Percentiles rank a stretch among this genome's conserved stretches.
Evolutionary conservation across 108 stramenopile genomes (phyloP).

Genomic region (Nitzschia sp.): DNA sequence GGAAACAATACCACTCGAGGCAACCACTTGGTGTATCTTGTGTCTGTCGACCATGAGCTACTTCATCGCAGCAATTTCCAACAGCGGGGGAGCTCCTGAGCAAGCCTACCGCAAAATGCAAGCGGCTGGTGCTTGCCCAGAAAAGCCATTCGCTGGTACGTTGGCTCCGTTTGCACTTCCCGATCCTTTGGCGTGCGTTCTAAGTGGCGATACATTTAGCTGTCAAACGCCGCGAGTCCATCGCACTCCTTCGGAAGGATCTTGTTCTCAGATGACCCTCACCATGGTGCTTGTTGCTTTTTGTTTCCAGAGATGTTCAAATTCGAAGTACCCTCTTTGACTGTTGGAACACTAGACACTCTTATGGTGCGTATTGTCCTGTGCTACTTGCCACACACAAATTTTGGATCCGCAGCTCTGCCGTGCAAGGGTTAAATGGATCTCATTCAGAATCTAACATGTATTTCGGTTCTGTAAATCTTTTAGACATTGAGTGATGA

Average conservation of each 20-base stretch:
- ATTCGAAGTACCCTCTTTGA: constrained; percentile 91
- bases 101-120: constrained; percentile 88
- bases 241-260: background rate
- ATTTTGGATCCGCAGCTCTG: background rate
- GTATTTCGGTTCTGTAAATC: background rate
- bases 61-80: constrained; percentile 79
- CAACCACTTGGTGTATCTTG: constrained; percentile 5
- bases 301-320: constrained; percentile 80
- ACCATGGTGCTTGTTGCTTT: background rate
- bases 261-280: background rate
- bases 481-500: constrained; percentile 75
- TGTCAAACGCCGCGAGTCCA: background rate
- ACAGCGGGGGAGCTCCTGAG: constrained; percentile 80
- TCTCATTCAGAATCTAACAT: too few relatives aligned
- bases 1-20: background rate
- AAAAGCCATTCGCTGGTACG: constrained; percentile 72
- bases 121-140: constrained; percentile 84
- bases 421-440: too few relatives aligned
- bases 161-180: constrained; percentile 6
- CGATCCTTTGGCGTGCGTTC: constrained; percentile 4
- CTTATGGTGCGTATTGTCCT: constrained; percentile 62
- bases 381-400: background rate
- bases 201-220: constrained; percentile 4
- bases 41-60: constrained; percentile 57
- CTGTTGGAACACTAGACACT: constrained; percentile 88